Conservation (phyloP, 139 green algal genomes). For the Pycnococcus provasolii region DNA sequence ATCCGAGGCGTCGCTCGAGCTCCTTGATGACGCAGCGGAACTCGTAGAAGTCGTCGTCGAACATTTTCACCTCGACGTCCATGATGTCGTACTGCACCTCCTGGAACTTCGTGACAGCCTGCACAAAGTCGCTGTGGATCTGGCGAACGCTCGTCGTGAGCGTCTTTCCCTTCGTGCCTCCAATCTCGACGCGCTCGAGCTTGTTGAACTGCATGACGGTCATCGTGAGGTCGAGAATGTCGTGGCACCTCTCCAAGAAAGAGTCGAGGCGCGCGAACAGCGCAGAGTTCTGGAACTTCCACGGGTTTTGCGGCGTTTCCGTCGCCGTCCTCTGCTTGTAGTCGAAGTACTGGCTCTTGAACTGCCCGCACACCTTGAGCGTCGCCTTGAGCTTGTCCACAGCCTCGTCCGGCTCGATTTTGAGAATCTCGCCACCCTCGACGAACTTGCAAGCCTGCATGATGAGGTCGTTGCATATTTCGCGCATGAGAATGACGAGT, state of each 20-base stretch:
- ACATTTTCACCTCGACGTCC: slow-evolving; percentile 55
- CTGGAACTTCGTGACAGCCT: slow-evolving; percentile 58
- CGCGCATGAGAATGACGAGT: slow-evolving; percentile 68
- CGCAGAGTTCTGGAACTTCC: slow-evolving; percentile 68
- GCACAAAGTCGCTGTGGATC: slow-evolving; percentile 62
- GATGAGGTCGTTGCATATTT: slow-evolving; percentile 84
- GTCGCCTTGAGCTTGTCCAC: slow-evolving; percentile 68
- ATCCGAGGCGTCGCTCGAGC: slow-evolving; percentile 67
- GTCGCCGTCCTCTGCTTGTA: slow-evolving; percentile 44
- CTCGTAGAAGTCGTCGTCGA: slow-evolving; percentile 59
- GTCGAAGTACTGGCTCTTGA: slow-evolving; percentile 78
- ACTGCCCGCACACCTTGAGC: slow-evolving; percentile 61
- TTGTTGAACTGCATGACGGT: slow-evolving; percentile 71
- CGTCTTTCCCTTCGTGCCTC: slow-evolving; percentile 50
- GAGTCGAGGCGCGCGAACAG: slow-evolving; percentile 67
- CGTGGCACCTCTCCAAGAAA: slow-evolving; percentile 69
- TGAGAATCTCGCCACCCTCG: slow-evolving; percentile 29
- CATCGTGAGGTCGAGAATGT: slow-evolving; percentile 68
- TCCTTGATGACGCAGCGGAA: slow-evolving; percentile 46
- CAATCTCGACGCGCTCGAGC: slow-evolving; percentile 79
- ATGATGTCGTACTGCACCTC: slow-evolving; percentile 67
- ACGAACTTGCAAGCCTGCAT: slow-evolving; percentile 57
- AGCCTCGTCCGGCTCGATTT: slow-evolving; percentile 57
- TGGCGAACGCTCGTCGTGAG: slow-evolving; percentile 58
- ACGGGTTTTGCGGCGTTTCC: slow-evolving; percentile 57